Conservation (phyloP, 768 basidiomycete species). For the Neoboletus subvelutipes region DNA sequence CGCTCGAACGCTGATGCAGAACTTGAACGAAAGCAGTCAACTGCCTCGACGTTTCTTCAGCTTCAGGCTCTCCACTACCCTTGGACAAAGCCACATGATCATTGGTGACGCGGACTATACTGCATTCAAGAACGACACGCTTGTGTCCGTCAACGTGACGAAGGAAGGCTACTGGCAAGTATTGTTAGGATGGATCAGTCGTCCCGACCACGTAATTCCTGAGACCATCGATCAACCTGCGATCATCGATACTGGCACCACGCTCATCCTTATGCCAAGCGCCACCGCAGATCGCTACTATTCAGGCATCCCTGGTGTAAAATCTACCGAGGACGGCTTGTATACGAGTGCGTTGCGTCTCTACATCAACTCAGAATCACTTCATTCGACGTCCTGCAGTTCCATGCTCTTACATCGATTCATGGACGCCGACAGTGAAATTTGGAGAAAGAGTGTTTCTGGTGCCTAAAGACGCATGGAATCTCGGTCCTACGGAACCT, state of each 20-base stretch:
- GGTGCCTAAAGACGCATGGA: constrained; percentile 34
- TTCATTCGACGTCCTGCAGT: constrained; percentile 6
- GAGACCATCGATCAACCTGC: constrained; percentile 7
- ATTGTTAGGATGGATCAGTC: constrained; percentile 20
- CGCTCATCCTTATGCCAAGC: constrained; percentile 20
- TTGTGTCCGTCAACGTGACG: constrained; percentile 37
- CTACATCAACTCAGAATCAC: not conserved
- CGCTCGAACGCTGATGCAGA: constrained; percentile 39
- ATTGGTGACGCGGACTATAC: constrained; percentile 40
- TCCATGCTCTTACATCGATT: constrained; percentile 16
- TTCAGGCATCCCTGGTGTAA: constrained; percentile 23
- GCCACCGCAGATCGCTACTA: constrained; percentile 25
- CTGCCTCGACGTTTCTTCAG: constrained; percentile 34
- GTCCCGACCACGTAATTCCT: not conserved
- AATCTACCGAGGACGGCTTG: not conserved
- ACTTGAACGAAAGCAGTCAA: constrained; percentile 35
- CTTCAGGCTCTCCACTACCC: constrained; percentile 42
- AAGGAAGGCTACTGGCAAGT: constrained; percentile 37
- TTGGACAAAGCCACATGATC: constrained; percentile 15
- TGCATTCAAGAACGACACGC: constrained; percentile 46
- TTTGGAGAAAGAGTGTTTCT: constrained; percentile 37
- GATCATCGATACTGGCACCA: constrained; percentile 36
- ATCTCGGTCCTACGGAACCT: constrained; percentile 34
- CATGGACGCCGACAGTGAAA: constrained; percentile 26
- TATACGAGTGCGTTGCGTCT: constrained; percentile 31